Percentiles rank a stretch among this genome's conserved stretches.
Conservation (phyloP, 2,329 filamentous ascomycete genomes). For the Botrytis squamosa region DNA sequence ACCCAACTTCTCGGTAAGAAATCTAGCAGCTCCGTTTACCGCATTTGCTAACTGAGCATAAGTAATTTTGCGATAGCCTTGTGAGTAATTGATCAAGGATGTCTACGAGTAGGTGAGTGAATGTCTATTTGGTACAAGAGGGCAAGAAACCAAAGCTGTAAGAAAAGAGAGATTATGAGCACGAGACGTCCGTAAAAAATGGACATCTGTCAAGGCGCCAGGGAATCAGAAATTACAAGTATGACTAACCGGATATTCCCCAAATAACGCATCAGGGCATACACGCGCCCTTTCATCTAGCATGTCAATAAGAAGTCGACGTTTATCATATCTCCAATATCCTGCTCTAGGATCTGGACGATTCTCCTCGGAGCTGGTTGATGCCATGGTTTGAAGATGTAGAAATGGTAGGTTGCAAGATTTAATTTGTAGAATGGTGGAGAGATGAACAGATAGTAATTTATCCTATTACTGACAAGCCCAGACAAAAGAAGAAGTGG, state of each 20-base stretch:
- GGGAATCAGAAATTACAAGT: not conserved
- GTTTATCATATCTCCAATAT: not conserved
- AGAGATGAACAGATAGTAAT: not conserved
- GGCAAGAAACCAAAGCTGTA: not conserved
- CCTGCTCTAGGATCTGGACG: not conserved
- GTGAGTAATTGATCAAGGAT: not conserved
- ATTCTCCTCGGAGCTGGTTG: not conserved
- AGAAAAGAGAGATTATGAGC: no score
- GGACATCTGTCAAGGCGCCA: not conserved
- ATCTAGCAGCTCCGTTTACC: constrained; percentile 24
- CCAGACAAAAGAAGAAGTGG: not conserved
- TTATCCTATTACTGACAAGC: not conserved
- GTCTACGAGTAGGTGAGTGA: not conserved
- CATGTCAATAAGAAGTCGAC: not conserved
- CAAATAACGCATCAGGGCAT: not conserved
- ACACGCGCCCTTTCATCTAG: not conserved
- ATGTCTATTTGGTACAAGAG: not conserved
- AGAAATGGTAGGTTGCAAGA: not conserved
- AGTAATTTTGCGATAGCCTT: constrained; percentile 20
- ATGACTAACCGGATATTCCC: not conserved
- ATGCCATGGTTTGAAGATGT: not conserved
- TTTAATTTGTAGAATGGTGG: not conserved
- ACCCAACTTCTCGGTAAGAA: constrained; percentile 18
- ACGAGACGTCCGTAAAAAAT: not conserved
- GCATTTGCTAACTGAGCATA: constrained; percentile 26